Evolutionary conservation across 1,284 basidiomycete species (phyloP).

Genomic region (Chalciporus sp.): DNA sequence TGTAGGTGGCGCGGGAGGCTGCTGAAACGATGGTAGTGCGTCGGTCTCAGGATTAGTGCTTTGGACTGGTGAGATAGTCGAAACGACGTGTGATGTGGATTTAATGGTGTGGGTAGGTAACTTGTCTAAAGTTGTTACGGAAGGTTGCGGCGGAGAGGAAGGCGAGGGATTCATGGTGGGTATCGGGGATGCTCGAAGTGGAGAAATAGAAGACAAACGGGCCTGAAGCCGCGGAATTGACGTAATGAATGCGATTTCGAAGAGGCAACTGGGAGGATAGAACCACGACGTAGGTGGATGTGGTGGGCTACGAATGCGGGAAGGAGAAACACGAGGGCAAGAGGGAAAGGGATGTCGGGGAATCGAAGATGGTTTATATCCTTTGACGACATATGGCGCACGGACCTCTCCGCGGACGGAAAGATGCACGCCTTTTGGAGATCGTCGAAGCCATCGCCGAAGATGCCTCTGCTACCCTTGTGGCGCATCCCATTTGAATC

Average conservation of each 20-base stretch:
- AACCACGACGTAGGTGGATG: constrained; percentile 22
- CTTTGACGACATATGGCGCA: constrained; percentile 25
- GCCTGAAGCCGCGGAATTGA: constrained; percentile 17
- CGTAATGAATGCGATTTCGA: constrained; percentile 25
- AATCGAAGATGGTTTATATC: constrained; percentile 28
- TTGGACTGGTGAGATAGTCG: constrained; percentile 6
- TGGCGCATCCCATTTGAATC: constrained; percentile 9
- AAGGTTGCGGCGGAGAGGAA: constrained; percentile 26
- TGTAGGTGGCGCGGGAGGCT: constrained; percentile 25
- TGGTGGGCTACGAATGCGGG: constrained; percentile 9
- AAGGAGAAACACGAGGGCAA: constrained; percentile 10
- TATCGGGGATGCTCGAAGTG: constrained; percentile 22
- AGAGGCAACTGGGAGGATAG: constrained; percentile 9
- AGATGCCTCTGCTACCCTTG: constrained; percentile 26
- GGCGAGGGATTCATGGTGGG: constrained; percentile 26
- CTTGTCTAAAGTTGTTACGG: constrained; percentile 24
- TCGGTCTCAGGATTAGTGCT: constrained; percentile 7
- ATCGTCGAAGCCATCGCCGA: constrained; percentile 26
- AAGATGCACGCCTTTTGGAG: constrained; percentile 18
- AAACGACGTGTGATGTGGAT: constrained; percentile 5
- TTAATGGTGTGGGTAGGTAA: constrained; percentile 8
- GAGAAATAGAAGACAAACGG: constrained; percentile 14
- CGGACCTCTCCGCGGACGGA: constrained; percentile 28
- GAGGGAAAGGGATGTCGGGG: constrained; percentile 10
- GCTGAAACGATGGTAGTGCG: constrained; percentile 14